phyloP scores from a whole-genome alignment of 2,329 filamentous ascomycete genomes.

The Hirsutella thompsonii region DNA sequence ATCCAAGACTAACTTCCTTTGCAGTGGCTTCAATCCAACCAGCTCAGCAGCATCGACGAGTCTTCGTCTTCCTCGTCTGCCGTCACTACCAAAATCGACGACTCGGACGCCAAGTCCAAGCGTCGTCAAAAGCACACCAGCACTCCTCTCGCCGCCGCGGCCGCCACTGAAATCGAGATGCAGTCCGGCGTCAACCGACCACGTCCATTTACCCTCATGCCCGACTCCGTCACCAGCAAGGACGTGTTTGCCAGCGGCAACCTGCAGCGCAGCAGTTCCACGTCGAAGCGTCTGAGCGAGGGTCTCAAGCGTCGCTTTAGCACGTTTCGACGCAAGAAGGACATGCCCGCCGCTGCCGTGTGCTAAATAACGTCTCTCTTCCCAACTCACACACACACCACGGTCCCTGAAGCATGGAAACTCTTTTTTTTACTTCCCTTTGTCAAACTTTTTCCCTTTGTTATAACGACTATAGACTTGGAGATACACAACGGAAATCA shows the following conservation, averaged over 20 bases:
- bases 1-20: neutral
- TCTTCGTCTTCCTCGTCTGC: slow-evolving; percentile 60
- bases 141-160: slow-evolving; percentile 15
- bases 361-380: neutral
- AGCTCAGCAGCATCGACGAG: slow-evolving; percentile 75
- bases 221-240: slow-evolving; percentile 10
- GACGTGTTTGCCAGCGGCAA: slow-evolving; percentile 10
- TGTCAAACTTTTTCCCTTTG: neutral
- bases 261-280: slow-evolving; percentile 25
- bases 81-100: slow-evolving; percentile 51
- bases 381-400: too few relatives aligned
- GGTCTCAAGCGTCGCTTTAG: slow-evolving; percentile 41
- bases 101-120: slow-evolving; percentile 38
- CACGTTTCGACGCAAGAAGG: slow-evolving; percentile 34
- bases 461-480: too few relatives aligned
- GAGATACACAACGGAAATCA: too few relatives aligned
- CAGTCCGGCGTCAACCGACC: slow-evolving; percentile 24
- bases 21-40: slow-evolving; percentile 59
- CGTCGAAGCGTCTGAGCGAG: slow-evolving; percentile 31
- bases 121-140: slow-evolving; percentile 20
- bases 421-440: neutral
- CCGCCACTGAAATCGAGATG: too few relatives aligned
- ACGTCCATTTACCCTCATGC: slow-evolving; percentile 30
- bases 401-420: too few relatives aligned
- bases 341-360: neutral